Percentiles rank a stretch among this genome's conserved stretches.
Evolutionary conservation across 495 filamentous ascomycete species (phyloP).

Genomic region (Symbiotaphrina buchneri): DNA sequence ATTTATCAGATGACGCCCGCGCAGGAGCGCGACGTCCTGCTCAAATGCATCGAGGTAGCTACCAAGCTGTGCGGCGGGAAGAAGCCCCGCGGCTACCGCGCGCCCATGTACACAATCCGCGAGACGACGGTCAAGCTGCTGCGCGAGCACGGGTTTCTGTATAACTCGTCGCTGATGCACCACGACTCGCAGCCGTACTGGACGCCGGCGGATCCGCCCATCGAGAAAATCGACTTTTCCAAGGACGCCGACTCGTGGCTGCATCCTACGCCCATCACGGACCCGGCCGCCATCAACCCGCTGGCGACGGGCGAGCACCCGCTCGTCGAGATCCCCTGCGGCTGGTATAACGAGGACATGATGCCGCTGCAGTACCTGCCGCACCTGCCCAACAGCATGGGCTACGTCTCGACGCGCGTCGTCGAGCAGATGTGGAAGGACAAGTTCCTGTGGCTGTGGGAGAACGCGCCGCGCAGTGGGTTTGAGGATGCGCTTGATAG

Average conservation of each 20-base stretch:
- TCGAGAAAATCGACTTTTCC: constrained; percentile 25
- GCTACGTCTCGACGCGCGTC: not conserved
- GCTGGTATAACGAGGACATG: constrained; percentile 4
- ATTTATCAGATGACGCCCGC: constrained; percentile 26
- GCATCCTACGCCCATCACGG: constrained; percentile 21
- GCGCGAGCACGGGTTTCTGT: constrained; percentile 30
- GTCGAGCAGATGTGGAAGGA: constrained; percentile 3
- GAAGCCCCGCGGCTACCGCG: constrained; percentile 30
- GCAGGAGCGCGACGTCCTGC: constrained; percentile 34
- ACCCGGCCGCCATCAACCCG: constrained; percentile 8
- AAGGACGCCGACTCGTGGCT: constrained; percentile 29
- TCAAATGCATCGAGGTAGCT: constrained; percentile 26
- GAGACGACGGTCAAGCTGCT: constrained; percentile 30
- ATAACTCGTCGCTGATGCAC: constrained; percentile 29
- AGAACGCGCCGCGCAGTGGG: constrained; percentile 13
- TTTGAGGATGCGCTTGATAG: constrained; percentile 7
- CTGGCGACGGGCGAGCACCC: no score
- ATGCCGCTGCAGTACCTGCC: constrained; percentile 1
- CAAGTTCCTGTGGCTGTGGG: constrained; percentile 8
- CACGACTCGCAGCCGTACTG: constrained; percentile 30
- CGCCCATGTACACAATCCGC: constrained; percentile 32
- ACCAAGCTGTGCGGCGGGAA: constrained; percentile 26
- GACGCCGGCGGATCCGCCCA: constrained; percentile 22
- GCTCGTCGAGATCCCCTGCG: constrained; percentile 22
- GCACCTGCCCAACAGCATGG: constrained; percentile 1